These are phyloP conservation scores for Alternaria ventricosa DNA, from an alignment of 2,329 filamentous ascomycete genomes.

Conservation along the genomic window DNA sequence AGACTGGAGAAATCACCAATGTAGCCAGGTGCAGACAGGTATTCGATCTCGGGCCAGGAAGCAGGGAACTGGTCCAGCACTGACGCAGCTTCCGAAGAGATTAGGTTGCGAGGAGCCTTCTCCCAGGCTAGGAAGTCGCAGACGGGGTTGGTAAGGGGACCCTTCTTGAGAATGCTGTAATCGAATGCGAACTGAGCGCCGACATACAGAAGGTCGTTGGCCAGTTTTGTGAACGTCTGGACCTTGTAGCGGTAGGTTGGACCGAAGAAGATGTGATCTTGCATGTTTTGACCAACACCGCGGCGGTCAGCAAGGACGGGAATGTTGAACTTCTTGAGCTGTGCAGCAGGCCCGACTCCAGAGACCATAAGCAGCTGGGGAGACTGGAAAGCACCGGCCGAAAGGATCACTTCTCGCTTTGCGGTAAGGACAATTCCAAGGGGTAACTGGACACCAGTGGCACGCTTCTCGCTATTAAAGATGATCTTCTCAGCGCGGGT, in stretches of 20 bases:
- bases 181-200: constrained; percentile 8
- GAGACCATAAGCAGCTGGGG: constrained; percentile 51
- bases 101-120: constrained; percentile 21
- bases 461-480: constrained; percentile 36
- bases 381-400: constrained; percentile 53
- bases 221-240: constrained; percentile 21
- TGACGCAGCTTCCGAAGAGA: constrained; percentile 7
- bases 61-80: constrained; percentile 19
- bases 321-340: constrained; percentile 26
- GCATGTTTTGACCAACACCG: constrained; percentile 38
- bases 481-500: constrained; percentile 46
- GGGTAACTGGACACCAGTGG: constrained; percentile 27
- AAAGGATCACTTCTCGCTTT: constrained; percentile 53
- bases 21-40: constrained; percentile 19
- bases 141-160: constrained; percentile 26
- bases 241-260: constrained; percentile 27
- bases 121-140: constrained; percentile 36
- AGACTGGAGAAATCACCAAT: constrained; percentile 25
- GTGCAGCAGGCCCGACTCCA: constrained; percentile 40
- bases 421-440: constrained; percentile 29
- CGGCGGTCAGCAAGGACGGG: constrained; percentile 24
- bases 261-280: constrained; percentile 31
- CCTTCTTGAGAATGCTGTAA: constrained; percentile 15
- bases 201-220: constrained; percentile 25
- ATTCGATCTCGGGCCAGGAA: constrained; percentile 40